A percentile compares a stretch with the other conserved stretches of the same genome.
phyloP scores from a whole-genome alignment of 768 basidiomycete species.

The Podaxis sp. region DNA sequence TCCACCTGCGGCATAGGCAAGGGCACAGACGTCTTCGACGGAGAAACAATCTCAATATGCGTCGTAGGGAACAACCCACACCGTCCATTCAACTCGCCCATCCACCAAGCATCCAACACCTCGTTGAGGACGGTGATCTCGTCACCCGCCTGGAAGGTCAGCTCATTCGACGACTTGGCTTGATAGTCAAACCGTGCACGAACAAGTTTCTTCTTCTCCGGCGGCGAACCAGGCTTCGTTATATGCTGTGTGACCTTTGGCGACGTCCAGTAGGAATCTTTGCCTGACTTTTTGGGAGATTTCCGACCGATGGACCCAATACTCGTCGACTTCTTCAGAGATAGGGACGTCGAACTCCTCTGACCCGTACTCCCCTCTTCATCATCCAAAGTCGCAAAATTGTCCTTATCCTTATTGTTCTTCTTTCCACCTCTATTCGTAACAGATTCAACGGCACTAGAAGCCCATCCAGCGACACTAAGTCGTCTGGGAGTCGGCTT shows the following conservation, averaged over 20 bases:
- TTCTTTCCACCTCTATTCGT: conserved; percentile 43
- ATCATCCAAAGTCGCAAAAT: conserved; percentile 57
- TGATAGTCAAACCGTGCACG: conserved; percentile 75
- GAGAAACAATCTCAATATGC: conserved; percentile 49
- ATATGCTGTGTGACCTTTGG: conserved; percentile 41
- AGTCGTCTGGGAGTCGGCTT: conserved; percentile 31
- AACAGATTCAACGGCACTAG: conserved; percentile 61
- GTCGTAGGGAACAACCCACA: conserved; percentile 82
- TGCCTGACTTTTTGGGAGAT: not conserved
- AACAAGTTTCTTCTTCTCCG: conserved; percentile 51
- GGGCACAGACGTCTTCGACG: conserved; percentile 13
- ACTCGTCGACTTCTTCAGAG: conserved; percentile 27
- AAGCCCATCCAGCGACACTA: conserved; percentile 66
- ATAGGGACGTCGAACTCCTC: conserved; percentile 18
- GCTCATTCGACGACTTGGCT: conserved; percentile 69
- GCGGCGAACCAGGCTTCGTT: conserved; percentile 49
- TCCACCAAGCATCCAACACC: conserved; percentile 90
- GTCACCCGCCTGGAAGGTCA: conserved; percentile 72
- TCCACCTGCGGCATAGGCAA: conserved; percentile 14
- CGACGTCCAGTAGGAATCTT: conserved; percentile 18
- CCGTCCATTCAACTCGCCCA: conserved; percentile 71
- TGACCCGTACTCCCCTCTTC: conserved; percentile 28
- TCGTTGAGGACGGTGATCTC: conserved; percentile 77
- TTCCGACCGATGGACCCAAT: conserved; percentile 20
- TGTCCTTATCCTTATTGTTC: conserved; percentile 55